A percentile compares a stretch with the other conserved stretches of the same genome.
Evolutionary conservation across 768 basidiomycete species (phyloP).

Genomic region (Boletus rubropictus): DNA sequence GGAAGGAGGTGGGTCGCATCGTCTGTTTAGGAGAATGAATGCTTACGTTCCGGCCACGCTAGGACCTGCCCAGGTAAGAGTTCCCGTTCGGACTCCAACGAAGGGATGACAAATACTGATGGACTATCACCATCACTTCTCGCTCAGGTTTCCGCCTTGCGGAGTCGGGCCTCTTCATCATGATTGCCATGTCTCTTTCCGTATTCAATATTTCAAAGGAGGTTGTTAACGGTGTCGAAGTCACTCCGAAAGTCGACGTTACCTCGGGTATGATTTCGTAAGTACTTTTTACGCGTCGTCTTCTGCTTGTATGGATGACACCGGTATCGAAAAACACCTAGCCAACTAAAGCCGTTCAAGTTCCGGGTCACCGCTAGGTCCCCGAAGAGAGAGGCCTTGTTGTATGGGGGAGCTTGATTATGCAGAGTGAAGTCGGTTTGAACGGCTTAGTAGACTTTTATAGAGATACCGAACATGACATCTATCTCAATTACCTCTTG

Average conservation of each 20-base stretch:
- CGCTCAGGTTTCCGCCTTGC: conserved; percentile 27
- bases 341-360: conserved; percentile 51
- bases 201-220: conserved; percentile 40
- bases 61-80: conserved; percentile 21
- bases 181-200: conserved; percentile 37
- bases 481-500: conserved; percentile 14
- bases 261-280: conserved; percentile 44
- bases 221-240: conserved; percentile 36
- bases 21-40: background rate
- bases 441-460: background rate
- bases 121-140: background rate
- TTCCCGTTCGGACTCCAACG: background rate
- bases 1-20: conserved; percentile 23
- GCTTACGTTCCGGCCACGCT: background rate
- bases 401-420: background rate
- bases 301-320: background rate
- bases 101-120: too few relatives aligned
- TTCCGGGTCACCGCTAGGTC: conserved; percentile 52
- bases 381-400: conserved; percentile 30
- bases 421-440: background rate
- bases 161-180: conserved; percentile 25
- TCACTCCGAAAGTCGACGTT: conserved; percentile 40
- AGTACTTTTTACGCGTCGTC: conserved; percentile 1
- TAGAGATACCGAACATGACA: background rate
- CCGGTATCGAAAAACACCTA: background rate